Evolutionary conservation across 2,329 filamentous ascomycete species (phyloP).

Genomic region (Biscogniauxia sp.): DNA sequence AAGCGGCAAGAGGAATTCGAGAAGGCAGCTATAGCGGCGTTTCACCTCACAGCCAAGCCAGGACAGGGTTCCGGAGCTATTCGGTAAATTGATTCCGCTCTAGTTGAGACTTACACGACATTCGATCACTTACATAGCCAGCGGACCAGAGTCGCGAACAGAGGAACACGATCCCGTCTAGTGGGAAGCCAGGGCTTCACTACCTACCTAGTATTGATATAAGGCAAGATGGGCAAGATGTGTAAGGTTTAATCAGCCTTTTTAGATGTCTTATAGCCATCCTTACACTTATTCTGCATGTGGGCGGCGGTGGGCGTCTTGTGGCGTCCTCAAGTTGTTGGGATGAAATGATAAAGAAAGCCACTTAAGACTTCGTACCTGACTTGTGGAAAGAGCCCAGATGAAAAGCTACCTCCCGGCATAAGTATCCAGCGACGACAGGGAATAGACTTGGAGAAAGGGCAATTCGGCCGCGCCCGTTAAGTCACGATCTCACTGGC

Average conservation of each 20-base stretch:
- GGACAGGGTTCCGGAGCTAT: background rate
- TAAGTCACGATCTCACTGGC: conserved; percentile 22
- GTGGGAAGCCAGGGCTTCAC: background rate
- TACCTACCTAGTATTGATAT: too few species aligned
- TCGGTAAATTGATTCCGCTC: background rate
- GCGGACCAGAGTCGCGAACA: conserved; percentile 1
- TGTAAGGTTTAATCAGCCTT: background rate
- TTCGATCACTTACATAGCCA: background rate
- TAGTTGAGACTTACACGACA: background rate
- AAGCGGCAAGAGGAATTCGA: background rate
- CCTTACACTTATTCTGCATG: background rate
- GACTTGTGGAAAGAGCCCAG: background rate
- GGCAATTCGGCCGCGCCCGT: conserved; percentile 11
- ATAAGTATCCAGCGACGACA: conserved; percentile 14
- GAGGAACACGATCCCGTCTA: conserved; percentile 1
- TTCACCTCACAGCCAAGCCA: background rate
- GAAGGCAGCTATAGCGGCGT: background rate
- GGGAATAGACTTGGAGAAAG: conserved; percentile 26
- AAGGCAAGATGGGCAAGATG: conserved; percentile 8
- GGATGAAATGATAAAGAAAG: background rate
- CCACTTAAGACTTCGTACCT: background rate
- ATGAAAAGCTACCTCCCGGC: background rate
- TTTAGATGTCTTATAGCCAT: background rate
- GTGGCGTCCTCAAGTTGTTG: background rate
- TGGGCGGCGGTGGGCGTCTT: background rate